Evolutionary conservation across 2,329 filamentous ascomycete species (phyloP), one percentile per base, ranked within the genome.

Genomic region (Colletotrichum horii): DNA sequence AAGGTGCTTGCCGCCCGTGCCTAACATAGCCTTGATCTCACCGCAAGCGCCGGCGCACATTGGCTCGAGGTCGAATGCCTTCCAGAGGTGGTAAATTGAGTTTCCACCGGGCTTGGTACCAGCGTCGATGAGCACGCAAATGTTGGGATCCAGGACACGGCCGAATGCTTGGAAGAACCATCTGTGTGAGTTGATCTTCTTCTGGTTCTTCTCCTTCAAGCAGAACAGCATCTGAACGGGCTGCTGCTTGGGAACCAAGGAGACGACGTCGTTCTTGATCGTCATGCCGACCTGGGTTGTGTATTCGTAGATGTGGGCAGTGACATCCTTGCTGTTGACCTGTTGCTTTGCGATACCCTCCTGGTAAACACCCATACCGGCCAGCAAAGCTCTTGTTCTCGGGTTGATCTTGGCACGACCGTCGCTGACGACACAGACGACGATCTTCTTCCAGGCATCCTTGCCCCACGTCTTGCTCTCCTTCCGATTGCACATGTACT

Each of bases 131-230:
- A 99, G 90, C 14, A 98, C 96, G 82, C 97, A 98, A 79, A 99
- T 98, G 81, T 98, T 98, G 52, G 97, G 97, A 77, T 98, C 94
- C 60, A 99, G 87, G 4, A 98, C 94, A 26, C 93, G 92, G 36
- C 97, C 97, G 83, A 99, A 99, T 0, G 96, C 97, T 80, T 97
- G 94, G 90, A 99, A 99, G 88, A 99, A 98, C 97, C 97, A 99
- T 83, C 97, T 90, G 84, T 99, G 97, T 0, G 97, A 98, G 84
- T 99, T 99, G 91, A 99, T 99, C 90, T 99, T 99, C 89, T 99
- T 99, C 87, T 98, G 96, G 83, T 99, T 99, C 91, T 98, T 98
- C 83, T 99, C 97, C 88, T 99, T 99, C 76, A 99, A 86, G 84
- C 97, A 99, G 88, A 99, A 99, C 6, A 99, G 91, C 88, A 99